phyloP scores from a whole-genome alignment of 495 filamentous ascomycete species.

The Daldinia childiae region DNA sequence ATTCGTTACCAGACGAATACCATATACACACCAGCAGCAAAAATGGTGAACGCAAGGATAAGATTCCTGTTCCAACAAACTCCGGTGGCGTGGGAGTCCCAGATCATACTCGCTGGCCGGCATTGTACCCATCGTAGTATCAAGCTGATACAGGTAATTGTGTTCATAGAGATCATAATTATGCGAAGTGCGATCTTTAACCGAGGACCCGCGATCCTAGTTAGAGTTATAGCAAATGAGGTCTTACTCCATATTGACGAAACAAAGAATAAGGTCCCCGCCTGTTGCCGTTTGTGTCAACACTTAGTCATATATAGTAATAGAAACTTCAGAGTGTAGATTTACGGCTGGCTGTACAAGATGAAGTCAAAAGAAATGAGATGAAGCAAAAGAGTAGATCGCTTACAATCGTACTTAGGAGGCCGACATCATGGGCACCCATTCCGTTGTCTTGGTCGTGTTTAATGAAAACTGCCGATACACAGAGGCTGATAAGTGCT shows the following conservation, averaged over 20 bases:
- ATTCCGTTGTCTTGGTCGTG: neutral
- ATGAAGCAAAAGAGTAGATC: neutral
- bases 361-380: too few relatives aligned
- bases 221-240: neutral
- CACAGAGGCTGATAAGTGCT: neutral
- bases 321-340: too few relatives aligned
- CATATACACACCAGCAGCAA: conserved; percentile 10
- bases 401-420: neutral
- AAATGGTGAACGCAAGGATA: conserved; percentile 29
- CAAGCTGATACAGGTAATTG: conserved; percentile 47
- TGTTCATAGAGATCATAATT: conserved; percentile 49
- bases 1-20: neutral
- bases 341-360: too few relatives aligned
- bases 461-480: neutral
- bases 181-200: conserved; percentile 14
- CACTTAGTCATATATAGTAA: neutral
- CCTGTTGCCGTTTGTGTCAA: neutral
- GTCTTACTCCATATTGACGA: conserved; percentile 1
- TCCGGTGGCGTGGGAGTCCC: conserved; percentile 44
- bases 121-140: conserved; percentile 51
- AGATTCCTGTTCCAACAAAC: conserved; percentile 47
- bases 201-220: neutral
- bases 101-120: conserved; percentile 44
- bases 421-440: neutral
- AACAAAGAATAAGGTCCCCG: neutral